Base-by-base conservation (phyloP, 208 protist species). In the Leishmania turanica region DNA sequence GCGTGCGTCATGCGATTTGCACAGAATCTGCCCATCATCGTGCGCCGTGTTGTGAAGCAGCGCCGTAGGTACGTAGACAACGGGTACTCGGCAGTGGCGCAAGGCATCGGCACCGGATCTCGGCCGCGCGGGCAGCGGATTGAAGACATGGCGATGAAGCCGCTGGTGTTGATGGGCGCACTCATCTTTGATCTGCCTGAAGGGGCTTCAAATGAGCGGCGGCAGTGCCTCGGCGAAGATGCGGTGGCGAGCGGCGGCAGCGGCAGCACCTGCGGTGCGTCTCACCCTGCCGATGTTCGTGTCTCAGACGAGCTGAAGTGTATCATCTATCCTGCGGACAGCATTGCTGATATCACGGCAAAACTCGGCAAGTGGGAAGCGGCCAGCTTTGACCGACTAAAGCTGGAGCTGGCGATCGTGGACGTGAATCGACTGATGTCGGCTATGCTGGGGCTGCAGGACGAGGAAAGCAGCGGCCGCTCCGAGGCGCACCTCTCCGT, bases 81-180 rank as follows among this genome's bases (percentile, higher is more conserved):
- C 77, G 64, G 53, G 65, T 81, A 89, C 65, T 71, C 75, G 62
- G 68, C 76, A 21, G 77, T 77, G 45, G 91, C 85, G n/a, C 88
- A 88, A 51, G 93, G 93, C 7, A 82, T 97, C 60, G 92, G 89
- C 56, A 95, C 91, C 1, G 92, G 93, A 2, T 71, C 66, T 19
- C 85, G 87, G 37, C 89, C 92, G 45, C 81, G 90, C 40, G 75
- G 69, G 34, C 90, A 96, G 87, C 85, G 89, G n/a, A 90, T 97
- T 42, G 94, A 97, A 70, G 92, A 95, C 72, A 96, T 97, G 91
- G 71, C 85, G n/a, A 93, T 97, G 92, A 97, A 97, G 79, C 94
- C 94, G 31, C 85, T 97, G 66, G 94, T 97, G 42, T 79, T 97
- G 40, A 86, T 97, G 81, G 94, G 94, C 8, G 94, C 89, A 15